Conservation (phyloP, 805 yeast genomes). For the Spencermartinsiella europaea region DNA sequence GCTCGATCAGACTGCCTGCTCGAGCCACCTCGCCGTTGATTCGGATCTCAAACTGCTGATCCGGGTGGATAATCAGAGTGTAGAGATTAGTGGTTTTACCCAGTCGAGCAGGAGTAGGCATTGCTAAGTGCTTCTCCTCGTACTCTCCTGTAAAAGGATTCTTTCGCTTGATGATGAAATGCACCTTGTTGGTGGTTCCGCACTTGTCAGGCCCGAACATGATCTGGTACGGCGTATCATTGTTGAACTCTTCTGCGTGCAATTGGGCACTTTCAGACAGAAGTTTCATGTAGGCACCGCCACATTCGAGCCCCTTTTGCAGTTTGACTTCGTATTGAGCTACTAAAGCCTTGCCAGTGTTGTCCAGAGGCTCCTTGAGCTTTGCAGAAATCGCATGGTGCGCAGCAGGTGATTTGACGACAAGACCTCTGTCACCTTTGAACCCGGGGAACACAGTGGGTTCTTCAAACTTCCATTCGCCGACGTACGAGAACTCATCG, state of each 20-base stretch:
- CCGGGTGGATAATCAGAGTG: slow-evolving; percentile 65
- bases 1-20: slow-evolving; percentile 62
- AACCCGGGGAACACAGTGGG: slow-evolving; percentile 54
- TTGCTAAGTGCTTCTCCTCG: slow-evolving; percentile 63
- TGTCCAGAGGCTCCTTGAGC: slow-evolving; percentile 54
- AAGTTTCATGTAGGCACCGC: slow-evolving; percentile 85
- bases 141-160: slow-evolving; percentile 49
- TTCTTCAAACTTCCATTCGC: slow-evolving; percentile 74
- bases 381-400: slow-evolving; percentile 74
- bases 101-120: slow-evolving; percentile 62
- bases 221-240: slow-evolving; percentile 69
- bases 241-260: slow-evolving; percentile 47
- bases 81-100: slow-evolving; percentile 57
- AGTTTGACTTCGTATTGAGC: slow-evolving; percentile 85
- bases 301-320: slow-evolving; percentile 75
- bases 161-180: slow-evolving; percentile 61
- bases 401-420: slow-evolving; percentile 67
- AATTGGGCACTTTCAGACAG: slow-evolving; percentile 40
- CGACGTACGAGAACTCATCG: slow-evolving; percentile 55
- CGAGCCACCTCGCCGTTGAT: slow-evolving; percentile 70
- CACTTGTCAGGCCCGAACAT: slow-evolving; percentile 96
- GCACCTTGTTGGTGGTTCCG: slow-evolving; percentile 74
- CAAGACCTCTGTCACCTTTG: slow-evolving; percentile 67
- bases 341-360: slow-evolving; percentile 62
- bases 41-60: slow-evolving; percentile 71